Conservation (phyloP, 2,329 filamentous ascomycete species). For the Penicillium sp. region DNA sequence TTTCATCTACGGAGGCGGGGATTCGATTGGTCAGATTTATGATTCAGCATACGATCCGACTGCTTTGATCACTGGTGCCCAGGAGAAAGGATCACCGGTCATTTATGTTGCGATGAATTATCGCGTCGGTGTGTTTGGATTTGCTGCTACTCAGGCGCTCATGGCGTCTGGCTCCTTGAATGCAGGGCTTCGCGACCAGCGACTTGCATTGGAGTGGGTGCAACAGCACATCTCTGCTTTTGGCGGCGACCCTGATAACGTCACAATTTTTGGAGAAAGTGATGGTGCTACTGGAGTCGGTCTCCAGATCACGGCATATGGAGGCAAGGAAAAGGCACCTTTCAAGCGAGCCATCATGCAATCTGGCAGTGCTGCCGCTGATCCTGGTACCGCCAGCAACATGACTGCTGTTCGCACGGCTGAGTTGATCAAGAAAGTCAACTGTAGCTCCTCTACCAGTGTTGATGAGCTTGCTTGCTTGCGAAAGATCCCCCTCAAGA, state of each 20-base stretch:
- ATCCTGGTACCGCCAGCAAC: slow-evolving; percentile 5
- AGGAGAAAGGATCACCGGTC: slow-evolving; percentile 8
- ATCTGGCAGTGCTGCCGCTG: slow-evolving; percentile 9
- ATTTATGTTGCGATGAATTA: slow-evolving; percentile 20
- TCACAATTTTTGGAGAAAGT: slow-evolving; percentile 49
- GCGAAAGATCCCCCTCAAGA: slow-evolving; percentile 8
- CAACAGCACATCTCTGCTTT: slow-evolving; percentile 56
- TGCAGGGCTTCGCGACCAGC: slow-evolving; percentile 58
- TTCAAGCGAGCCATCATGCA: slow-evolving; percentile 19
- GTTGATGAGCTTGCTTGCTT: slow-evolving; percentile 12
- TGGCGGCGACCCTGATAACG: slow-evolving; percentile 54
- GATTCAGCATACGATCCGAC: slow-evolving; percentile 14
- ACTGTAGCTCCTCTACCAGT: slow-evolving; percentile 11
- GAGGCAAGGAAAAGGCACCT: slow-evolving; percentile 5
- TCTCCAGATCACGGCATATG: slow-evolving; percentile 18
- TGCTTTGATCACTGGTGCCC: slow-evolving; percentile 7
- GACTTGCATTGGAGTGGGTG: slow-evolving; percentile 58
- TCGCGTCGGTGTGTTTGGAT: slow-evolving; percentile 15
- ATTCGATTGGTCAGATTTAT: slow-evolving; percentile 17
- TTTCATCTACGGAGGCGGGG: slow-evolving; percentile 17
- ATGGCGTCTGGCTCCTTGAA: slow-evolving; percentile 41
- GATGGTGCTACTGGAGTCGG: slow-evolving; percentile 17
- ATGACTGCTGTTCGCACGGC: slow-evolving; percentile 7
- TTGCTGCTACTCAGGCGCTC: slow-evolving; percentile 12
- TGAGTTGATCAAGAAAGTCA: slow-evolving; percentile 9